Evolutionary conservation across 1,139 yeast species (phyloP), one percentile per base, ranked within the genome.

Genomic region (Pichia terricola): DNA sequence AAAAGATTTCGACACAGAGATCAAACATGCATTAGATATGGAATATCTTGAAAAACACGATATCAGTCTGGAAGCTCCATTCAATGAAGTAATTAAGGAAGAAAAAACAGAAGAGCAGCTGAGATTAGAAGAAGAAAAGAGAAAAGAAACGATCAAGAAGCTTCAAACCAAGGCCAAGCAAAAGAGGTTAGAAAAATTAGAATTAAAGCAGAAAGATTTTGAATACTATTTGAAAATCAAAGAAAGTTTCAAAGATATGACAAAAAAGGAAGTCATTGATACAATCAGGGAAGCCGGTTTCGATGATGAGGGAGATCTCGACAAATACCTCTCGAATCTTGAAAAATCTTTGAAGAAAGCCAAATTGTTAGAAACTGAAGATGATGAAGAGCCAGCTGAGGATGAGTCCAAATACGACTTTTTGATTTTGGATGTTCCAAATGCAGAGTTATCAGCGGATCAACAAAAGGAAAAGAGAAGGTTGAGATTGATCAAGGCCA

Each of bases 151-250:
- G 52, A 97, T 96, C 4, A 76, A 81, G 51, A 70, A 95, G 53
- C 69, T 94, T 48, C 97, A 91, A 63, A 95, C 87, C 56, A 96
- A 88, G 63, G 97, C 97, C 0, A 88, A 83, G 52, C 81, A 80
- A 54, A 82, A 81, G 54, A 69, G 98, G 46, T 63, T 78, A 5
- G 96, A 89, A 58, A 88, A 86, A 58, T 66, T 87, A 43, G 69
- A 77, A 28, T 86, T 86, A 57, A 86, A 86, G 53, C 94, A 88
- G 54, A 78, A 81, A 53, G 96, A 91, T 58, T 75, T 72, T 52
- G 82, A 75, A 41, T 86, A 87, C 58, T 88, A 79, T 58, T 62
- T 75, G 2, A 72, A 73, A 34, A 65, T 89, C 41, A 74, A 71
- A 53, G 73, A 68, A 11, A 75, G 75, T 45, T 62, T 86, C 39